phyloP scores from a whole-genome alignment of 768 basidiomycete species.

The Phlebiopsis gigantea region DNA sequence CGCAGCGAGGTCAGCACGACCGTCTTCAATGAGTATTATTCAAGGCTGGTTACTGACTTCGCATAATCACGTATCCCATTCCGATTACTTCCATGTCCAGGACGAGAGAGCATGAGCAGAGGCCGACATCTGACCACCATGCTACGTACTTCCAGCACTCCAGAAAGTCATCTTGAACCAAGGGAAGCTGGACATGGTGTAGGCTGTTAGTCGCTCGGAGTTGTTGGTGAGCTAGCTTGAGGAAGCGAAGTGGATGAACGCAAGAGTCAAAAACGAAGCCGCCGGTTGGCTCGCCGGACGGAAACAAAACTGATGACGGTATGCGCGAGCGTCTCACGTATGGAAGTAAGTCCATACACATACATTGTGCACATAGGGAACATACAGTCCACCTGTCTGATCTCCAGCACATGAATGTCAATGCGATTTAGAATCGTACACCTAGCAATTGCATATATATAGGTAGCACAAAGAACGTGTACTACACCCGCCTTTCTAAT shows the following conservation, averaged over 20 bases:
- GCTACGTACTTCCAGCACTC: conserved; percentile 24
- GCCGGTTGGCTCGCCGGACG: neutral
- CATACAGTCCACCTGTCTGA: too few species aligned
- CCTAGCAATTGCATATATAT: too few species aligned
- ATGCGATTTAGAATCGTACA: too few species aligned
- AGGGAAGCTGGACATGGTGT: conserved; percentile 27
- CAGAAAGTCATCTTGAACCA: conserved; percentile 24
- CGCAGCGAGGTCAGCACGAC: neutral
- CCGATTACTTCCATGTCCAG: conserved; percentile 24
- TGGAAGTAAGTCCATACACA: neutral
- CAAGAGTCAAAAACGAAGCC: neutral
- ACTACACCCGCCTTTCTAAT: too few species aligned
- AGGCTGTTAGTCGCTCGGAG: neutral
- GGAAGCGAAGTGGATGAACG: neutral
- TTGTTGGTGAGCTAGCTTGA: neutral
- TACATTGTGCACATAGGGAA: neutral
- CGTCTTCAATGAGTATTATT: neutral
- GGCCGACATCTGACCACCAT: neutral
- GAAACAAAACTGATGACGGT: neutral
- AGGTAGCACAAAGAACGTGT: too few species aligned
- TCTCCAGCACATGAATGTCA: too few species aligned
- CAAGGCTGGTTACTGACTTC: conserved; percentile 16
- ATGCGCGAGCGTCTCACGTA: neutral
- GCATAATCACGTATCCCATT: conserved; percentile 28
- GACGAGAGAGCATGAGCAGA: neutral